Evolutionary conservation across 2,329 filamentous ascomycete species (phyloP), one percentile per base, ranked within the genome.

Genomic region (Colletotrichum destructivum): DNA sequence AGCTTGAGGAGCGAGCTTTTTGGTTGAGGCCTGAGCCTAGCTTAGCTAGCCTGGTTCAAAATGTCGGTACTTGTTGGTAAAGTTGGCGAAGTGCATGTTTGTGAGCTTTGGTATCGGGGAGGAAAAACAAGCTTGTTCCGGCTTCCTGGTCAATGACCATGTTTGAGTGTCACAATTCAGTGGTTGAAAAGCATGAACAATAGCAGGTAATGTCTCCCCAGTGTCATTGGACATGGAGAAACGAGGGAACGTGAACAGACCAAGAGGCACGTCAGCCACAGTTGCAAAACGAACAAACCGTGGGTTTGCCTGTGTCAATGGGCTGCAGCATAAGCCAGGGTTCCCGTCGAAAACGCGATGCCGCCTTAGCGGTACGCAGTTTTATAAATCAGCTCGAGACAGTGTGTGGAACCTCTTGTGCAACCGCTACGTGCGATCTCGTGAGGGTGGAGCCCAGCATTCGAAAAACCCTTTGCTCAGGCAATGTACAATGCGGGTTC

Each of bases 71-170:
- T 21, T 23, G 16, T n/a, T 18, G 23, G 23, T 44, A 23, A 46
- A 47, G 46, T 40, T 64, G 38, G 62, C 23, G 47, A 63, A 31
- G 21, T 26, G 49, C 11, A 46, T 35, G 18, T 62, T 55, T 31
- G 8, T 12, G 23, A 9, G 8, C 15, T 13, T 44, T 35, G 62
- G 40, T 40, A 40, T 5, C 18, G 6, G 11, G 18, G 16, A 40
- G 18, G n/a, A 12, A 15, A 40, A 15, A 40, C 35, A n/a, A 18
- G 4, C 4, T 6, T 6, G 16, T 31, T 38, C 31, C n/a, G 31
- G 11, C n/a, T 23, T 21, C 16, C 8, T 11, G 55, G n/a, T 15
- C 23, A 38, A 42, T 18, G 8, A 4, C 9, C 15, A 18, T 7
- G 18, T 4, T 35, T n/a, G 18, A 12, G 6, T 56, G 54, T 11